These are phyloP conservation scores for Lophium mytilinum DNA, from an alignment of 495 filamentous ascomycete species.

Conservation along the genomic window DNA sequence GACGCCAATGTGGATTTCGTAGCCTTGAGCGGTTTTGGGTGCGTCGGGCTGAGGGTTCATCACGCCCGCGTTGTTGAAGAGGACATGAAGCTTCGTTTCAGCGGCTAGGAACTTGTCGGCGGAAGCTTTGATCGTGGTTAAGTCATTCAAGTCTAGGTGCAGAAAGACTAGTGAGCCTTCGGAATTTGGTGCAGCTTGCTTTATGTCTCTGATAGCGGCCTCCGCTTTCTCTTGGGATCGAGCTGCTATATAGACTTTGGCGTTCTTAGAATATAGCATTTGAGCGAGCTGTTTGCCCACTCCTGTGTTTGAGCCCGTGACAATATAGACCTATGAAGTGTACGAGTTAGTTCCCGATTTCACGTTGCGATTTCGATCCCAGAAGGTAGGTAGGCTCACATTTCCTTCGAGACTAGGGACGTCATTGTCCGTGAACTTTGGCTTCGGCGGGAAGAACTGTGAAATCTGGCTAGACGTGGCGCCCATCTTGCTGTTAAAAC, in stretches of 20 bases:
- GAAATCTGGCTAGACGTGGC: slow-evolving; percentile 41
- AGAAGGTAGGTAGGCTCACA: no score
- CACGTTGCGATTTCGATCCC: no score
- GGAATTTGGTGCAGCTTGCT: slow-evolving; percentile 4
- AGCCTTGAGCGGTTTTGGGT: slow-evolving; percentile 29
- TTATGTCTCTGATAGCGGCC: slow-evolving; percentile 33
- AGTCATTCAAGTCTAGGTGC: slow-evolving; percentile 37
- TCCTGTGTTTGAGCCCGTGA: slow-evolving; percentile 5
- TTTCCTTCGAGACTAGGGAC: not conserved
- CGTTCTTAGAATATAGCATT: slow-evolving; percentile 7
- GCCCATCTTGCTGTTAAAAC: no score
- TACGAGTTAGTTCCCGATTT: no score
- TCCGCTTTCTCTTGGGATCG: slow-evolving; percentile 28
- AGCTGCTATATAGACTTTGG: slow-evolving; percentile 23
- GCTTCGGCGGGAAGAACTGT: slow-evolving; percentile 7
- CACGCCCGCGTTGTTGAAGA: slow-evolving; percentile 44
- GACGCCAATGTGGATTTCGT: slow-evolving; percentile 41
- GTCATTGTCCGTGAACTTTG: slow-evolving; percentile 2
- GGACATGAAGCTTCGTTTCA: slow-evolving; percentile 40
- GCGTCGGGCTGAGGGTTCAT: slow-evolving; percentile 35
- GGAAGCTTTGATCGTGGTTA: slow-evolving; percentile 38
- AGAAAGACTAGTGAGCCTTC: slow-evolving; percentile 38
- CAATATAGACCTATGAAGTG: slow-evolving; percentile 5
- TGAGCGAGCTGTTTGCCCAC: slow-evolving; percentile 8
- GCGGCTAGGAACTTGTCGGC: slow-evolving; percentile 36